A percentile compares a stretch with the other conserved stretches of the same genome.
Evolutionary conservation across 805 yeast species (phyloP).

Genomic region (Kodamaea kakaduensis): DNA sequence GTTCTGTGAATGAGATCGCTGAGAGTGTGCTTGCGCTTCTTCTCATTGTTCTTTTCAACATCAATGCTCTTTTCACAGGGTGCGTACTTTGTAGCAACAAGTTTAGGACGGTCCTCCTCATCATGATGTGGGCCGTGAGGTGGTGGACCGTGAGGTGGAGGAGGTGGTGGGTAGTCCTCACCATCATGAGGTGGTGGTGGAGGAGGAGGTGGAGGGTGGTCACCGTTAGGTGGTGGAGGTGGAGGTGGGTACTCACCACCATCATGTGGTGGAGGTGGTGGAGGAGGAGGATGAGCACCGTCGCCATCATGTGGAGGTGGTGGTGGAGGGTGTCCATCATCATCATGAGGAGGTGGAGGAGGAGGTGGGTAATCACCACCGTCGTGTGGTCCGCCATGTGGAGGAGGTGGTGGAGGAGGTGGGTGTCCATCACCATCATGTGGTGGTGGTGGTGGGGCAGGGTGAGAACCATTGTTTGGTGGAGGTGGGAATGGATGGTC

Average conservation of each 20-base stretch:
- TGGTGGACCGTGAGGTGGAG: too few species aligned
- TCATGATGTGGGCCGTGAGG: not conserved
- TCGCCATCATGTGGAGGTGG: not conserved
- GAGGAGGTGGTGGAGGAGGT: not conserved
- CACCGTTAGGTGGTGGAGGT: not conserved
- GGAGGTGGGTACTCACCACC: not conserved
- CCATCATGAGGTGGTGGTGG: not conserved
- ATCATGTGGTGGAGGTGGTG: not conserved
- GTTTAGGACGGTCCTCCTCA: too few species aligned
- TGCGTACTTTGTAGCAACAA: too few species aligned
- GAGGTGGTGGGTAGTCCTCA: not conserved
- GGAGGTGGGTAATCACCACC: not conserved
- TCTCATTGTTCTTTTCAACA: not conserved
- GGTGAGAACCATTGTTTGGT: too few species aligned
- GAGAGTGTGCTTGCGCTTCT: constrained; percentile 17
- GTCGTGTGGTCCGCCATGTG: not conserved
- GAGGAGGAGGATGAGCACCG: not conserved
- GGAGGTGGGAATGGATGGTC: not conserved
- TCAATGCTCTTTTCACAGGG: too few species aligned
- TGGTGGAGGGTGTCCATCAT: not conserved
- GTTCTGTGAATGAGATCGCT: constrained; percentile 22
- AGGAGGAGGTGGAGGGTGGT: not conserved
- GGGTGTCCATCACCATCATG: not conserved
- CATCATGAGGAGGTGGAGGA: not conserved
- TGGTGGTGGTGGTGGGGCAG: not conserved